Evolutionary conservation across 108 stramenopile genomes (phyloP), one percentile per base, ranked within the genome.

Genomic region (Conticribra weissflogii): DNA sequence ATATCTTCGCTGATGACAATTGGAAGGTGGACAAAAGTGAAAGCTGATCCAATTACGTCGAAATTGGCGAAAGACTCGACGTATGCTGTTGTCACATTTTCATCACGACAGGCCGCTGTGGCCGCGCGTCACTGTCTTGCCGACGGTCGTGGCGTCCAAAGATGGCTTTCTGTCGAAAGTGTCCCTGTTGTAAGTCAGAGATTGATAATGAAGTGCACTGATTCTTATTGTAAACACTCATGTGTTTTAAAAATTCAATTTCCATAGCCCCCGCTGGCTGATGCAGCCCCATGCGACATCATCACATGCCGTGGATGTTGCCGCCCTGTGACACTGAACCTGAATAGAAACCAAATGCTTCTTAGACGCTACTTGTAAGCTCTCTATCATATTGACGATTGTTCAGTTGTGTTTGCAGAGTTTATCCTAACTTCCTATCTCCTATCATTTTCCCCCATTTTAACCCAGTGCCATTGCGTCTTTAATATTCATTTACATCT

Each of bases 41-140:
- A 64, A 45, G 71, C 63, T 7, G 68, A 71, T 28, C 74, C 70
- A 14, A 44, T 76, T 28, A 63, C 76, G 16, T 49, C 56, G 16
- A 63, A 53, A 51, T 34, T 94, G 51, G 85, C 85, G 0, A 71
- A 84, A 63, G 85, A 94, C 52, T 87, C 87, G 18, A 88, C 90
- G 5, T 96, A 90, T 78, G 90, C 90, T 8, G 90, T 96, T 30
- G 90, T 96, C 1, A 96, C 94, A 2, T 96, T 96, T 54, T 90
- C 88, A 12, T 88, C 87, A 24, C 75, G 94, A 29, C 94, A 96
- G 65, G 94, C 94, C 29, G 91, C 94, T 3, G 87, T 89, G 36
- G 88, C 93, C 15, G 94, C 94, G 1, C 72, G 94, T 45, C 81
- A 92, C 54, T 91, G 90, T 63, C 62, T 89, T 27, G 80, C 83